phyloP scores from a whole-genome alignment of 164 flowering plant species.

The Brasenia schreberi region DNA sequence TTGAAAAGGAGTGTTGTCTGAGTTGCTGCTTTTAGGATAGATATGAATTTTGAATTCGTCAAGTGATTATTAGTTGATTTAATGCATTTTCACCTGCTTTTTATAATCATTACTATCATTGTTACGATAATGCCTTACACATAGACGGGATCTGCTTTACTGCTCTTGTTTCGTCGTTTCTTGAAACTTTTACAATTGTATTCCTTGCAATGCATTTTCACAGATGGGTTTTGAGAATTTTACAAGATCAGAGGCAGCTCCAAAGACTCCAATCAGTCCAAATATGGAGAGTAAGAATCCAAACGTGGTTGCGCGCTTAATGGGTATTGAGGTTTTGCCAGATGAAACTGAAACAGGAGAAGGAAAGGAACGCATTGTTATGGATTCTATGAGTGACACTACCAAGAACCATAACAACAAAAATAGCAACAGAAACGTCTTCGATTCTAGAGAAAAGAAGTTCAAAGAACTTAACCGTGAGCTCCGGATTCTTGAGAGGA shows the following conservation, averaged over 20 bases:
- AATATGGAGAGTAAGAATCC: constrained; percentile 53
- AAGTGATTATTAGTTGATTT: no score
- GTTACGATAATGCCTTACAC: no score
- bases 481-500: constrained; percentile 7
- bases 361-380: background rate
- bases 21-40: background rate
- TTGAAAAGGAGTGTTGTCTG: background rate
- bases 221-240: background rate
- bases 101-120: no score
- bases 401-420: constrained; percentile 4
- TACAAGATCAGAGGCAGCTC: constrained; percentile 12
- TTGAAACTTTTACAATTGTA: no score
- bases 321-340: constrained; percentile 91
- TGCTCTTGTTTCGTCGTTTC: no score
- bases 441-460: constrained; percentile 1
- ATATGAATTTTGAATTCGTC: background rate
- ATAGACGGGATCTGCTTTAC: no score
- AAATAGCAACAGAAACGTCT: background rate
- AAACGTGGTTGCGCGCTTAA: constrained; percentile 67
- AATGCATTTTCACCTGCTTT: no score
- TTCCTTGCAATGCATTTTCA: background rate
- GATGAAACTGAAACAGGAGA: constrained; percentile 15
- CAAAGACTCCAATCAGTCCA: constrained; percentile 27
- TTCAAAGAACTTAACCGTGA: constrained; percentile 4
- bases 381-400: constrained; percentile 2